These are phyloP conservation scores for Artemisia tridentata DNA, from an alignment of 129 eudicot species.

Conservation along the genomic window DNA sequence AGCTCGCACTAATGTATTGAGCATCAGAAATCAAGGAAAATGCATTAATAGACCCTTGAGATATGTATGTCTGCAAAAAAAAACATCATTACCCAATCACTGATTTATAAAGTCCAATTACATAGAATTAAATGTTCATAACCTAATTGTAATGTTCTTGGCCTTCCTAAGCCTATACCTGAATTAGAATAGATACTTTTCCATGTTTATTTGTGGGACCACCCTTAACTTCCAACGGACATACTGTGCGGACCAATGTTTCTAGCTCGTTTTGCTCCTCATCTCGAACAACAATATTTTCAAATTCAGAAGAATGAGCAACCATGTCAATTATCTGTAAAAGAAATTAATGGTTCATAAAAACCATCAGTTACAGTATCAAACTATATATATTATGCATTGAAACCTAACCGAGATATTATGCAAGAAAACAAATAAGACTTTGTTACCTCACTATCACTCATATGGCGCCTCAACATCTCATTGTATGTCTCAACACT, in stretches of 20 bases:
- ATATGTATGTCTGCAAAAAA: constrained; percentile 70
- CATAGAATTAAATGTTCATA: constrained; percentile 7
- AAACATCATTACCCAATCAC: constrained; percentile 10
- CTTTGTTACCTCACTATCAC: constrained; percentile 79
- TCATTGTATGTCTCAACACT: constrained; percentile 99
- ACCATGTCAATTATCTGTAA: constrained; percentile 94
- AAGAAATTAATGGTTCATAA: not conserved
- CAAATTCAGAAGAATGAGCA: constrained; percentile 97
- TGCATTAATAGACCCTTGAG: constrained; percentile 81
- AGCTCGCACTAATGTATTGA: constrained; percentile 89
- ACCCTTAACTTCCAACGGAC: constrained; percentile 95
- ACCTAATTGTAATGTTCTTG: not conserved
- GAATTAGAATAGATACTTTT: constrained; percentile 94
- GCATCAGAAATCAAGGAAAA: constrained; percentile 96
- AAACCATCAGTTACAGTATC: constrained; percentile 6
- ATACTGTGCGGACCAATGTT: constrained; percentile 59
- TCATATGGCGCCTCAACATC: constrained; percentile 93
- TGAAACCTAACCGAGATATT: not conserved
- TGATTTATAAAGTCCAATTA: constrained; percentile 20
- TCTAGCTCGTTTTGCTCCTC: constrained; percentile 96
- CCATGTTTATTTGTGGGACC: constrained; percentile 94
- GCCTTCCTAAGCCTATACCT: constrained; percentile 46
- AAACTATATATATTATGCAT: constrained; percentile 10
- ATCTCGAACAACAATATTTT: constrained; percentile 93
- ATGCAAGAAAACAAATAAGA: constrained; percentile 14